A percentile compares a stretch with the other conserved stretches of the same genome.
phyloP scores from a whole-genome alignment of 2,329 filamentous ascomycete species.

The Metarhizium anisopliae region DNA sequence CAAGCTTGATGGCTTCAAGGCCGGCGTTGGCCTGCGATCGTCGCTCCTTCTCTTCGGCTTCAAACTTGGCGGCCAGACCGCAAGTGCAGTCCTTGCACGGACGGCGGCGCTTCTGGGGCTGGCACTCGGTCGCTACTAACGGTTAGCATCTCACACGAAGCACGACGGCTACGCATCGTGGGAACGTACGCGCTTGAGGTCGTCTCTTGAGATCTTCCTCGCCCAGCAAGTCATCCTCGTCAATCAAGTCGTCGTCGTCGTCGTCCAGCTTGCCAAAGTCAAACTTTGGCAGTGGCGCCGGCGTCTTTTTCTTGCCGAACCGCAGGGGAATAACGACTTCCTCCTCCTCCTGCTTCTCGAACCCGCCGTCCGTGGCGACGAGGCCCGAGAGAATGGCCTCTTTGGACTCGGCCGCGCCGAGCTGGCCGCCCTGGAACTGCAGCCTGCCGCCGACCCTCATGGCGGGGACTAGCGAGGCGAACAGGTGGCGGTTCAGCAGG shows the following conservation, averaged over 20 bases:
- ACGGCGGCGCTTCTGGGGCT: slow-evolving; percentile 81
- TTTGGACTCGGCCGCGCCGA: slow-evolving; percentile 41
- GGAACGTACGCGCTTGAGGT: slow-evolving; percentile 66
- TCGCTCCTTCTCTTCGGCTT: slow-evolving; percentile 72
- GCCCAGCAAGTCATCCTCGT: slow-evolving; percentile 79
- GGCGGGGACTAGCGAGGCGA: slow-evolving; percentile 58
- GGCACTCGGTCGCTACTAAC: slow-evolving; percentile 65
- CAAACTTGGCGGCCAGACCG: slow-evolving; percentile 75
- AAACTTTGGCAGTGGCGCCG: slow-evolving; percentile 33
- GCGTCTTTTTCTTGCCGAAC: slow-evolving; percentile 28
- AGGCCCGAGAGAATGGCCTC: slow-evolving; percentile 82
- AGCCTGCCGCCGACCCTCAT: slow-evolving; percentile 62
- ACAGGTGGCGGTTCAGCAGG: slow-evolving; percentile 58
- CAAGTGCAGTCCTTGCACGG: slow-evolving; percentile 98
- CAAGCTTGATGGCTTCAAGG: slow-evolving; percentile 63
- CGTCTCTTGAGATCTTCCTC: slow-evolving; percentile 75
- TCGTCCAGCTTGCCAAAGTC: slow-evolving; percentile 46
- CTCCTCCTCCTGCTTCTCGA: slow-evolving; percentile 63
- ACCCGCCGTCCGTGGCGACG: slow-evolving; percentile 52
- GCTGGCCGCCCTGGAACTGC: slow-evolving; percentile 59
- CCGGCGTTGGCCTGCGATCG: slow-evolving; percentile 56
- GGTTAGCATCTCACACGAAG: not conserved
- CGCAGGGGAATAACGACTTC: slow-evolving; percentile 47
- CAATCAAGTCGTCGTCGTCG: slow-evolving; percentile 74
- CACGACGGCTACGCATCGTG: not conserved